Conservation (phyloP, 139 green algal species). For the Chlamydomonas incerta region DNA sequence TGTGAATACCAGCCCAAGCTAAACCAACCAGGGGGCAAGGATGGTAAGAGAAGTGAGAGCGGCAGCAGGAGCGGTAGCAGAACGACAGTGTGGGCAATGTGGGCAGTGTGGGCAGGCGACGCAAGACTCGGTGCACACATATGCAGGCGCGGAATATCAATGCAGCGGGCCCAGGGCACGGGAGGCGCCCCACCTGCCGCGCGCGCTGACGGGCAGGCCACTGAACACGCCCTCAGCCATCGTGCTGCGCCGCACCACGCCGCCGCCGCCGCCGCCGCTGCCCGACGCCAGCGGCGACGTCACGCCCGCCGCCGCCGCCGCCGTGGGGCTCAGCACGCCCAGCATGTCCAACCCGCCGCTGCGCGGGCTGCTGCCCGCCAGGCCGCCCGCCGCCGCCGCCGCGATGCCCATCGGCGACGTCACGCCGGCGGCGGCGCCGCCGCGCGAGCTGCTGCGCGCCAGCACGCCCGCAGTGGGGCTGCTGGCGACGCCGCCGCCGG, state of each 20-base stretch:
- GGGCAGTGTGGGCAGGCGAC: too few relatives aligned
- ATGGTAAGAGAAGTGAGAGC: too few relatives aligned
- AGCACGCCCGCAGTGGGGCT: too few relatives aligned
- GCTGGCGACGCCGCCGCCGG: neutral
- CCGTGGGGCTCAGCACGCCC: neutral
- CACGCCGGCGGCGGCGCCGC: neutral
- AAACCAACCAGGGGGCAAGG: too few relatives aligned
- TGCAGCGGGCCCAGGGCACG: too few relatives aligned
- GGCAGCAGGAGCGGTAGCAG: too few relatives aligned
- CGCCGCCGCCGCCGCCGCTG: neutral
- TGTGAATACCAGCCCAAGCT: too few relatives aligned
- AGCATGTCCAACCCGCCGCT: neutral
- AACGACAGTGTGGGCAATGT: too few relatives aligned
- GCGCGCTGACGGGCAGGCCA: conserved; percentile 61
- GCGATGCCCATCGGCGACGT: neutral
- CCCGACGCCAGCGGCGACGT: neutral
- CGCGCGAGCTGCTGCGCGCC: too few relatives aligned
- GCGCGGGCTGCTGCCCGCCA: conserved; percentile 3
- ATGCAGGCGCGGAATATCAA: too few relatives aligned
- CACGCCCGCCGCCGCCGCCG: neutral
- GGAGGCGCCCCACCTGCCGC: conserved; percentile 7
- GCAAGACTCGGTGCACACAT: too few relatives aligned
- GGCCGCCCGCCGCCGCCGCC: neutral
- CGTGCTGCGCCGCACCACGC: conserved; percentile 46
- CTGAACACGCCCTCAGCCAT: conserved; percentile 76